Evolutionary conservation across 305 asterid genomes (phyloP), one percentile per base, ranked within the genome.

Genomic region (Fraxinus albicans): DNA sequence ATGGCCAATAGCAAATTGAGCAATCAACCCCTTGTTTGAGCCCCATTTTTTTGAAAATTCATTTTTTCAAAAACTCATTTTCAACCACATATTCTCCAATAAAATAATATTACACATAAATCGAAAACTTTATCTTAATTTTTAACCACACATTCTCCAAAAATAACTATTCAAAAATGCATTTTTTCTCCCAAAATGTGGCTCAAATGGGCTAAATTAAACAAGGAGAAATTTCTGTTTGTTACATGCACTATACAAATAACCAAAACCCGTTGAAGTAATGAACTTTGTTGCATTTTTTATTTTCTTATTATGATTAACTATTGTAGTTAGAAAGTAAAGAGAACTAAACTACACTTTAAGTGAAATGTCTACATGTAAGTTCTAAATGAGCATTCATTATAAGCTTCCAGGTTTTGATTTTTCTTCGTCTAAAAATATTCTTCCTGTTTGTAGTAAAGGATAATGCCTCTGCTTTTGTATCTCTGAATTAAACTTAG

Each of bases 401-500:
- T 73, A 76, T 80, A 55, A 76, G 84, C 79, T 77, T 60, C 82
- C 73, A 79, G 42, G 36, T 55, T 55, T 60, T 79, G 33, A 58
- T 17, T 69, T 74, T 85, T 82, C 79, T 75, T 23, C 9, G 12
- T 40, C 70, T 33, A 80, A 38, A 82, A 27, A 35, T 42, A 17
- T 21, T 79, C 19, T 81, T 80, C 72, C 47, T 69, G 38, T 12
- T 70, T 63, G 75, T 74, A 79, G 73, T 58, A 73, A 80, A 73
- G 36, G n/a, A 58, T 80, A 31, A 77, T 70, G 50, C 38, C 53
- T 89, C 73, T 82, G 75, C 9, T 84, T 80, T 36, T 81, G 67
- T 82, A 47, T 73, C 82, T 72, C 27, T 9, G 70, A 75, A 83
- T 77, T 77, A 79, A 67, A 73, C 27, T 33, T 19, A 34, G 27